Base-by-base conservation (phyloP, 257 asterid species). In the Ligustrum vulgare region DNA sequence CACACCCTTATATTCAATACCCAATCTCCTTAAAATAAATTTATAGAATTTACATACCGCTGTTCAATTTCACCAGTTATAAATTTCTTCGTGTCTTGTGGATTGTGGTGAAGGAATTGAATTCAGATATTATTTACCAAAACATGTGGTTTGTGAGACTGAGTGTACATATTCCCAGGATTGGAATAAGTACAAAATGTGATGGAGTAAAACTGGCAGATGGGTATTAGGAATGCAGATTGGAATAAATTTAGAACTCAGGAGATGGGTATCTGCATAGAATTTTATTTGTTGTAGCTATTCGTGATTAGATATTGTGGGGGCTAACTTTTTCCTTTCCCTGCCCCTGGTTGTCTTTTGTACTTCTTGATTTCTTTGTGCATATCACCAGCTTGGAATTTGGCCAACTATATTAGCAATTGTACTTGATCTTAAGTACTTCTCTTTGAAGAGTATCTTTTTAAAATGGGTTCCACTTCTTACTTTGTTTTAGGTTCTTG, bases 401-500 rank as follows among this genome's bases (percentile, higher is more conserved):
- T 58, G 28, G 64, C 64, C 64, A 56, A 18, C 64, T 56, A 56
- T 56, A 15, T 58, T 5, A 58, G 7, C 15, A n/a, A 20, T 58
- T 7, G 12, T 58, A 8, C 65, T 58, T 58, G 18, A 22, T 58
- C 65, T 58, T 22, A 22, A 58, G 16, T 58, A 58, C 65, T 22
- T 45, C 51, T 45, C n/a, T 45, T 58, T 20, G 23, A 8, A 34
- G 36, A 69, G 18, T 18, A 45, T 74, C 51, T 60, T n/a, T 43
- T 39, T 69, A 43, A 32, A 76, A 54, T 56, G 33, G 62, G 43
- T 36, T 70, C 31, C 56, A 22, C 66, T 15, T 12, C 13, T 45
- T 45, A 13, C 25, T 56, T 80, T 64, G 41, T 49, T 75, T 28
- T 51, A 8, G 69, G 62, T 41, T 45, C 23, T 56, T 34, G 36